phyloP scores from a whole-genome alignment of 73 alveolate species.

The Tetrahymena thermophila region DNA sequence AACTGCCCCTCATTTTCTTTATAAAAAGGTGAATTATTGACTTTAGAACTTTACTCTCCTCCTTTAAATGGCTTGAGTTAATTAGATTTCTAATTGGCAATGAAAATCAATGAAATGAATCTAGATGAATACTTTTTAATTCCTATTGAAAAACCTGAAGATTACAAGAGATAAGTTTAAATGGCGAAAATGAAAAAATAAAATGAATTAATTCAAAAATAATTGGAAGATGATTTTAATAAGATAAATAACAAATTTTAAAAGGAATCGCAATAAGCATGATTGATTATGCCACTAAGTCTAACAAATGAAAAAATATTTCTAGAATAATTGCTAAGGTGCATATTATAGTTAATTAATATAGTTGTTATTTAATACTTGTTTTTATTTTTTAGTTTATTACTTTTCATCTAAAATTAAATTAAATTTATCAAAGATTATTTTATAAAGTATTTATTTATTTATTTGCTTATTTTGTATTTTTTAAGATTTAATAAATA shows the following conservation, averaged over 20 bases:
- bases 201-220: neutral
- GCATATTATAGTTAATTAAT: too few species aligned
- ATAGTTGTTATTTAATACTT: too few species aligned
- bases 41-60: slow-evolving; percentile 27
- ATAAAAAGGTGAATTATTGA: slow-evolving; percentile 3
- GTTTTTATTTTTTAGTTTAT: too few species aligned
- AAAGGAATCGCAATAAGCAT: neutral
- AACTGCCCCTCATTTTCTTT: slow-evolving; percentile 7
- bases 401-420: too few species aligned
- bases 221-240: neutral
- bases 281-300: neutral
- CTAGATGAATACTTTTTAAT: slow-evolving; percentile 11
- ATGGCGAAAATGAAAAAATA: slow-evolving; percentile 10
- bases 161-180: slow-evolving; percentile 9
- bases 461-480: too few species aligned
- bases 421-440: too few species aligned
- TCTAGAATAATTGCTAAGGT: neutral
- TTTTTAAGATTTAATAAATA: too few species aligned
- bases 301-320: neutral
- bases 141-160: slow-evolving; percentile 5
- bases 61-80: slow-evolving; percentile 21
- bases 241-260: too few species aligned
- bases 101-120: slow-evolving; percentile 15
- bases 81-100: slow-evolving; percentile 23
- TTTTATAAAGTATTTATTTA: too few species aligned